Conservation (phyloP, 108 stramenopile genomes). For the Aurantiochytrium sp. region DNA sequence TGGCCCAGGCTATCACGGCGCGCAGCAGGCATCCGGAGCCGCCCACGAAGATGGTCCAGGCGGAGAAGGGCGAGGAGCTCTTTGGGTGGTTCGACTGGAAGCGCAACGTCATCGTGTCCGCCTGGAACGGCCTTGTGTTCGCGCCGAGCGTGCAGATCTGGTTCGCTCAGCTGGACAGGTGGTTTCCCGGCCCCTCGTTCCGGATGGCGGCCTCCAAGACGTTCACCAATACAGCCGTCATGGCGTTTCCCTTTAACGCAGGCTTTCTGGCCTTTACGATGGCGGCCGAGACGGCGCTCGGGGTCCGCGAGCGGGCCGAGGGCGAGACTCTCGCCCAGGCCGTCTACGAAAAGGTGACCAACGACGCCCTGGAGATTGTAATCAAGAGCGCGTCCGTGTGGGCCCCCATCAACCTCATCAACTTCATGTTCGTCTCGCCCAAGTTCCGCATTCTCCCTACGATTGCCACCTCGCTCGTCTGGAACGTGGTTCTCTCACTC, state of each 20-base stretch:
- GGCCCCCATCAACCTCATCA: not conserved
- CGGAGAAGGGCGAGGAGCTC: not conserved
- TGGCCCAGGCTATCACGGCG: not conserved
- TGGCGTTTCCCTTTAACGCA: not conserved
- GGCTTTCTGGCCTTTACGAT: not conserved
- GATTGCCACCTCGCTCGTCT: not conserved
- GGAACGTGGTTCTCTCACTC: not conserved
- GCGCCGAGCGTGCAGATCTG: not conserved
- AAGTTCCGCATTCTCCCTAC: conserved; percentile 16
- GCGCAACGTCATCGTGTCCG: not conserved
- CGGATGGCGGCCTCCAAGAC: not conserved
- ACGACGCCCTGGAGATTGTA: not conserved
- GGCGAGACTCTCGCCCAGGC: not conserved
- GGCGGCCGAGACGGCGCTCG: not conserved
- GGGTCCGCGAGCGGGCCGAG: not conserved
- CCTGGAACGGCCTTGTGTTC: not conserved
- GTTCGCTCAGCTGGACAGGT: not conserved
- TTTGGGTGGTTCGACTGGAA: conserved; percentile 2
- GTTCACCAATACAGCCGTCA: not conserved
- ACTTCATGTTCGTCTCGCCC: not conserved
- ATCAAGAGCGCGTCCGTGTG: not conserved
- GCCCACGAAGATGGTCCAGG: not conserved
- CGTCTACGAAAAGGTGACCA: not conserved
- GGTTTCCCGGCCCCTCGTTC: not conserved
- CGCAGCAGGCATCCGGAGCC: not conserved